Conservation (phyloP, 2,329 filamentous ascomycete species). For the Xylaria hypoxylon region DNA sequence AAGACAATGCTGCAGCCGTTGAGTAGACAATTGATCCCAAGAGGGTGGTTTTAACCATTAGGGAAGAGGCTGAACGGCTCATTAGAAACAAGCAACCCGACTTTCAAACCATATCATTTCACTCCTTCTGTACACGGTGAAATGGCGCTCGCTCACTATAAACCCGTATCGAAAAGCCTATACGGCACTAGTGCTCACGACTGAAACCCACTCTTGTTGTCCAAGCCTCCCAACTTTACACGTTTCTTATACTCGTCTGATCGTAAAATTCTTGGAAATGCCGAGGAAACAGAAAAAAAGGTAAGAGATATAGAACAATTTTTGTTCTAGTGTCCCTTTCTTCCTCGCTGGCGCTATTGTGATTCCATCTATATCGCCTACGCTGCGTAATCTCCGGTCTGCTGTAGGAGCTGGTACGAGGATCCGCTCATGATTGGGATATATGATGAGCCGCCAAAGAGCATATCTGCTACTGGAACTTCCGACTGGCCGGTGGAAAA, state of each 20-base stretch:
- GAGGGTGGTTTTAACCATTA: not conserved
- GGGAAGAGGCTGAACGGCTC: not conserved
- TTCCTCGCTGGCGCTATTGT: not conserved
- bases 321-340: not conserved
- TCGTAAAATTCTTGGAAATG: not conserved
- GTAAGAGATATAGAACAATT: not conserved
- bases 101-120: not conserved
- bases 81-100: not conserved
- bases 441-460: conserved; percentile 41
- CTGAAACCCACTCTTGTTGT: conserved; percentile 24
- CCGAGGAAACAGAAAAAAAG: not conserved
- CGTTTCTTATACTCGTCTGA: not conserved
- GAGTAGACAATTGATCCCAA: not conserved
- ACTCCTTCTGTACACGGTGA: conserved; percentile 2
- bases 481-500: conserved; percentile 47
- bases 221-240: conserved; percentile 16
- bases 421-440: conserved; percentile 36
- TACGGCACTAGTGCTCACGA: not conserved
- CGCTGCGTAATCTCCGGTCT: conserved; percentile 21
- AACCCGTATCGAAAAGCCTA: conserved; percentile 1
- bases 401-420: conserved; percentile 40
- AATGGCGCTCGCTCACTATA: conserved; percentile 12
- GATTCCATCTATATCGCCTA: conserved; percentile 1
- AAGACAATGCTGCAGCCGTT: not conserved
- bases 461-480: conserved; percentile 41